These are phyloP conservation scores for Groenewaldozyma tartarivorans DNA, from an alignment of 805 yeast species.

Conservation along the genomic window DNA sequence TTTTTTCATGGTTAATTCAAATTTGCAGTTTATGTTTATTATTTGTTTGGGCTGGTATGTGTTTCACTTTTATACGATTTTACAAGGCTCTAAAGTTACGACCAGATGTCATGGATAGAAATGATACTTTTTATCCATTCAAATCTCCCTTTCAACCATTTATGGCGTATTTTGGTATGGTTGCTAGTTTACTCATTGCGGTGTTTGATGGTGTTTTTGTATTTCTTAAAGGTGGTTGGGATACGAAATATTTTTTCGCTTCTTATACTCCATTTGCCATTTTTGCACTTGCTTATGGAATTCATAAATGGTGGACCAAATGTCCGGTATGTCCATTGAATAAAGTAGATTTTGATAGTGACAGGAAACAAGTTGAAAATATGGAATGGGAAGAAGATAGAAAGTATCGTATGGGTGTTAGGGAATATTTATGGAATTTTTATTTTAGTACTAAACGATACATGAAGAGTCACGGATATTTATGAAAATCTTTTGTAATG, in stretches of 20 bases:
- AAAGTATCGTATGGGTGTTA: constrained; percentile 15
- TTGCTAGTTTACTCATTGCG: constrained; percentile 43
- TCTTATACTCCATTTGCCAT: constrained; percentile 54
- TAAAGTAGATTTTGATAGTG: constrained; percentile 72
- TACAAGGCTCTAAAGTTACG: constrained; percentile 51
- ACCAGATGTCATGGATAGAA: constrained; percentile 55
- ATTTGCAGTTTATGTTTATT: constrained; percentile 68
- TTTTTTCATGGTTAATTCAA: constrained; percentile 58
- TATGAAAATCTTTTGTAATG: background rate
- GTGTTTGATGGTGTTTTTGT: constrained; percentile 54
- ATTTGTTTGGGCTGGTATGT: constrained; percentile 70
- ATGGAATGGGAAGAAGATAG: constrained; percentile 72
- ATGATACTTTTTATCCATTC: constrained; percentile 58
- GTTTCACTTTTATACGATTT: constrained; percentile 53
- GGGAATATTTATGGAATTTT: constrained; percentile 4
- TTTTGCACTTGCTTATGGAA: constrained; percentile 41
- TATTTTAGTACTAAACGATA: too few species aligned
- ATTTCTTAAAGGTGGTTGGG: constrained; percentile 50
- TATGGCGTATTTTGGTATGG: constrained; percentile 51
- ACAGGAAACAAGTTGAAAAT: constrained; percentile 75
- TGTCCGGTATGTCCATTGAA: constrained; percentile 61
- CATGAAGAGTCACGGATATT: background rate
- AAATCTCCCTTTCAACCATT: constrained; percentile 64
- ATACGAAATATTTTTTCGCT: constrained; percentile 49
- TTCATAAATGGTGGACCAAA: constrained; percentile 50